phyloP scores from a whole-genome alignment of 768 basidiomycete species.

The Daedaleopsis nitida region DNA sequence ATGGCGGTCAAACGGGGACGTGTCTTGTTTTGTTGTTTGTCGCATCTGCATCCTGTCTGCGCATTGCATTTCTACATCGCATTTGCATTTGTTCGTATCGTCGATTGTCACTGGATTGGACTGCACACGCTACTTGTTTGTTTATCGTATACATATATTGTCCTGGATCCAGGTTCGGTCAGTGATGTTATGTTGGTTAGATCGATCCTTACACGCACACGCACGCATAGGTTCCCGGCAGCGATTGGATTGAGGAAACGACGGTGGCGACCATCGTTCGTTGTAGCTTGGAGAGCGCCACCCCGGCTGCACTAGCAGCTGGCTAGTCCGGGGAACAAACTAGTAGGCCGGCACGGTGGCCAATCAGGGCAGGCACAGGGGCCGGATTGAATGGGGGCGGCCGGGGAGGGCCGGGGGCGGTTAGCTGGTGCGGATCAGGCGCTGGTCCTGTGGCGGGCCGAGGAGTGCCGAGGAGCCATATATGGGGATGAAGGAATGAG shows the following conservation, averaged over 20 bases:
- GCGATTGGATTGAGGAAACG: no score
- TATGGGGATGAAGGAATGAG: conserved; percentile 11
- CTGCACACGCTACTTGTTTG: background rate
- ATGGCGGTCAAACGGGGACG: background rate
- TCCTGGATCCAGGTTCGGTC: no score
- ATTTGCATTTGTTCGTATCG: conserved; percentile 14
- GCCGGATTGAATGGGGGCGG: no score
- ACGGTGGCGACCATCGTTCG: no score
- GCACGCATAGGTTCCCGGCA: no score
- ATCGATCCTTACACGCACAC: no score
- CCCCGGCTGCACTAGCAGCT: background rate
- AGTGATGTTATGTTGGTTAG: no score
- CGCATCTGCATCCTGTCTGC: background rate
- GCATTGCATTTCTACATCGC: conserved; percentile 2
- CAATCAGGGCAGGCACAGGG: background rate
- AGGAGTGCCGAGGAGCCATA: background rate
- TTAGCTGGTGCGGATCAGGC: conserved; percentile 1
- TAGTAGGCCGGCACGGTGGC: background rate
- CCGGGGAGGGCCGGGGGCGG: no score
- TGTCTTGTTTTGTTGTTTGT: background rate
- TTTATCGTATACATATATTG: background rate
- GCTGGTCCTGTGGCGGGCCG: conserved; percentile 7
- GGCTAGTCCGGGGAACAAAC: background rate
- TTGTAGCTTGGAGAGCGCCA: no score
- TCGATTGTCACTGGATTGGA: conserved; percentile 6